Conservation (phyloP, 345 rosid species). For the Gossypioides kirkii region DNA sequence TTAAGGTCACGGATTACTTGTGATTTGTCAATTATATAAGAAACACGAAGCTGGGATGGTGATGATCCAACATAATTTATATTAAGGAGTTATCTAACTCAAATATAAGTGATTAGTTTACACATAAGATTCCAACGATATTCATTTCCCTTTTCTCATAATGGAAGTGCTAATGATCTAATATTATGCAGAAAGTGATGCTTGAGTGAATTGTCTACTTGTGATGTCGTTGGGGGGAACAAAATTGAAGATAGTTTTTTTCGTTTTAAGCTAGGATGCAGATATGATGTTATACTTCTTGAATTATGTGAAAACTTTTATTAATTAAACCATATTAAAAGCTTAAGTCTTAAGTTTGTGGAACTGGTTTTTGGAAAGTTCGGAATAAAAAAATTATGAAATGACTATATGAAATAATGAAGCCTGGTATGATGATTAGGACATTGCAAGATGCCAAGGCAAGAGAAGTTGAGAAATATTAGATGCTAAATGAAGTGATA, state of each 20-base stretch:
- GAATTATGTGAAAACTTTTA: neutral
- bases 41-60: neutral
- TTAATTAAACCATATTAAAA: neutral
- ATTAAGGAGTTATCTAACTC: conserved; percentile 4
- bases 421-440: neutral
- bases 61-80: neutral
- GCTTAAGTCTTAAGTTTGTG: neutral
- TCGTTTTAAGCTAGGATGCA: neutral
- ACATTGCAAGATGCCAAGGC: neutral
- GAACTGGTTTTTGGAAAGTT: neutral
- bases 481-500: neutral
- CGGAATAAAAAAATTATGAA: neutral
- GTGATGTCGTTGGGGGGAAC: neutral
- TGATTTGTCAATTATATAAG: neutral
- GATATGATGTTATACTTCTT: neutral
- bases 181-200: neutral
- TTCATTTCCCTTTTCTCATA: neutral
- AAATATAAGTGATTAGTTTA: neutral
- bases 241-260: neutral
- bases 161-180: neutral
- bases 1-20: neutral
- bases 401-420: neutral
- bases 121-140: neutral
- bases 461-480: conserved; percentile 2
- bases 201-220: neutral